Percentiles rank a stretch among this genome's conserved stretches.
Evolutionary conservation across 176 grass and related monocot species (phyloP).

Genomic region (Secale cereale): DNA sequence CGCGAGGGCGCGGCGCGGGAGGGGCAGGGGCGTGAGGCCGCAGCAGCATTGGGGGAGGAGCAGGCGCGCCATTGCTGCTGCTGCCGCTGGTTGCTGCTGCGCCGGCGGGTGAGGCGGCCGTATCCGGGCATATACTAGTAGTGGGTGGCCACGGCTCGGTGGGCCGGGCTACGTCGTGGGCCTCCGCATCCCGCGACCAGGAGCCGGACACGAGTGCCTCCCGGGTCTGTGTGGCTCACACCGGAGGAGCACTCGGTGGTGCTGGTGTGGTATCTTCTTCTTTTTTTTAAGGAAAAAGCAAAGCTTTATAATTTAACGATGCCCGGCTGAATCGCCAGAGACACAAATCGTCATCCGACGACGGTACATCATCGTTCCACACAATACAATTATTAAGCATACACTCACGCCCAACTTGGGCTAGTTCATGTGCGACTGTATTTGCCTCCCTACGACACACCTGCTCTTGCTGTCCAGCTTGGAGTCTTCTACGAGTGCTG

Average conservation of each 20-base stretch:
- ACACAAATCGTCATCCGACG: no score
- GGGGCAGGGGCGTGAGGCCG: conserved; percentile 32
- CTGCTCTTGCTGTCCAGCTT: no score
- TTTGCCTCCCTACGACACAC: no score
- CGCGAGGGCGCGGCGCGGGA: conserved; percentile 28
- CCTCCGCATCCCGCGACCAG: not conserved
- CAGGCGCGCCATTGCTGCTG: conserved; percentile 45
- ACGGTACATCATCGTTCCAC: no score
- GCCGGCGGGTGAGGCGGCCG: conserved; percentile 5
- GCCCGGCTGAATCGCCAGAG: no score
- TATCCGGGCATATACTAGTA: not conserved
- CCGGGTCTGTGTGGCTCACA: not conserved
- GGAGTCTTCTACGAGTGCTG: no score
- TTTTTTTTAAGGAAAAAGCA: no score
- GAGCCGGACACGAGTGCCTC: not conserved
- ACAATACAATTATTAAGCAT: no score
- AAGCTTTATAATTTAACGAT: no score
- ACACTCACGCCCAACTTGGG: no score
- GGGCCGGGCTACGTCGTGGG: not conserved
- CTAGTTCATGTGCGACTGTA: no score
- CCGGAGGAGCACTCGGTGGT: no score
- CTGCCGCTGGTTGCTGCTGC: not conserved
- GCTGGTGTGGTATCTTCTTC: not conserved
- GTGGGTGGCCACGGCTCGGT: not conserved
- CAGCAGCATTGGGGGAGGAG: conserved; percentile 50